Base-by-base conservation (phyloP, 208 protist genomes). In the Trichomonas vaginalis region DNA sequence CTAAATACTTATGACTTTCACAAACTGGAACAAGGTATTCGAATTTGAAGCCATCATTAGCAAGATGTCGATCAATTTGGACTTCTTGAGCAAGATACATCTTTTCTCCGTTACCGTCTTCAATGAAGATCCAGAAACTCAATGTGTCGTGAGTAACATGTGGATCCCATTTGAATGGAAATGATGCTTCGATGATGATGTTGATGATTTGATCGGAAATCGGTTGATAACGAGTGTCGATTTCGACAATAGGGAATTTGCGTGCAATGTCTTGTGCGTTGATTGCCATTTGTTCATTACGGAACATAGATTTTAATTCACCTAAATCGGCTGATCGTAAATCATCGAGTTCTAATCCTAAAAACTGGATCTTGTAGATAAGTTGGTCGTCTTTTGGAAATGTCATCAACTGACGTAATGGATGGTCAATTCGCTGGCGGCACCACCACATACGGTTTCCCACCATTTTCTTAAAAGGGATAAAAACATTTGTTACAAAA, bases 51-150 rank as follows among this genome's bases (percentile, higher is more conserved):
- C 86, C 86, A 39, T 51, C 86, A 8, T 92, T 92, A 56, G 86
- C 40, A 27, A 92, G 17, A n/a, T 45, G 40, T 92, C n/a, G 23
- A 32, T 92, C 45, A 51, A 92, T 51, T 10, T 35, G 42, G 2
- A 92, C n/a, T 92, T 92, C 86, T 51, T 92, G 86, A 39, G 86
- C 40, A 48, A 48, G 27, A 51, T 92, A 92, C 40, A 92, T 92
- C 27, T 35, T 42, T n/a, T 17, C 17, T 2, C 86, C 86, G 45
- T 92, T 45, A 1, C 8, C 15, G 1, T 92, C 86, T 51, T 92
- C n/a, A 39, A 92, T 51, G 45, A 92, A 92, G 15, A 92, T 27
- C 86, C 86, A 92, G 45, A 92, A 92, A 8, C 32, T 17, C 37
- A 48, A 17, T 17, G 0, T 92, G 8, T 92, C 45, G 6, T 92